phyloP scores from a whole-genome alignment of 2,329 filamentous ascomycete genomes.

The Beauveria pseudobassiana region DNA sequence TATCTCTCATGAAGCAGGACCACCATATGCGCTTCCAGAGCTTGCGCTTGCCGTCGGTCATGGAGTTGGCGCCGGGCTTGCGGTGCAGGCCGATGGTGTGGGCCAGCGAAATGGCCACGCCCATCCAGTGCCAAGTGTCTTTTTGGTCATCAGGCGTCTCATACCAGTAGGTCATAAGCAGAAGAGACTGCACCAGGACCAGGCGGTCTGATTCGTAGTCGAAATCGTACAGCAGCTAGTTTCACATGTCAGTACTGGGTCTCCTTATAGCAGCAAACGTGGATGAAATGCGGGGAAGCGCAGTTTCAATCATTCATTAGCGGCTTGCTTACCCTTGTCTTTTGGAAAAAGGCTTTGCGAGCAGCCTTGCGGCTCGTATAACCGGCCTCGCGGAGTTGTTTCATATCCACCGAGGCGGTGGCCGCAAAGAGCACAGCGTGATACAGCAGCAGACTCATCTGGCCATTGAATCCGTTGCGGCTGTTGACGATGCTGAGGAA shows the following conservation, averaged over 20 bases:
- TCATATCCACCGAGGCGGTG: slow-evolving; percentile 79
- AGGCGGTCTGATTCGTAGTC: slow-evolving; percentile 91
- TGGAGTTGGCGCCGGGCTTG: slow-evolving; percentile 68
- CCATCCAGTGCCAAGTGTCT: slow-evolving; percentile 99
- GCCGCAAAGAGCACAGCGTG: slow-evolving; percentile 94
- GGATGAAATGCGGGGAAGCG: neutral
- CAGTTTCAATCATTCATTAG: too few species aligned
- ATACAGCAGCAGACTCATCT: slow-evolving; percentile 78
- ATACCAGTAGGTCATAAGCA: slow-evolving; percentile 97
- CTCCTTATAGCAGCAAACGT: neutral
- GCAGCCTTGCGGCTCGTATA: slow-evolving; percentile 73
- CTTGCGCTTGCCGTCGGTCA: slow-evolving; percentile 66
- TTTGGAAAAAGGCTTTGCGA: slow-evolving; percentile 81
- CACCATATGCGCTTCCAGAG: slow-evolving; percentile 97
- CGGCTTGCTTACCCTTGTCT: slow-evolving; percentile 60
- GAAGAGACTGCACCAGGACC: slow-evolving; percentile 75
- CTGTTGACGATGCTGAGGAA: slow-evolving; percentile 54
- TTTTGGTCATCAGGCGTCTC: slow-evolving; percentile 96
- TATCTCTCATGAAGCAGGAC: slow-evolving; percentile 94
- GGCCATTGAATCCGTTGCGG: slow-evolving; percentile 60
- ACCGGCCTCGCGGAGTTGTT: slow-evolving; percentile 66
- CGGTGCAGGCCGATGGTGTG: slow-evolving; percentile 91
- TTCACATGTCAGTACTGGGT: slow-evolving; percentile 20
- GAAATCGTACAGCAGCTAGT: slow-evolving; percentile 75
- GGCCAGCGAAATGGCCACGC: slow-evolving; percentile 83